Evolutionary conservation across 352 stramenopile genomes (phyloP), one percentile per base, ranked within the genome.

Genomic region (Globisporangium canariense): DNA sequence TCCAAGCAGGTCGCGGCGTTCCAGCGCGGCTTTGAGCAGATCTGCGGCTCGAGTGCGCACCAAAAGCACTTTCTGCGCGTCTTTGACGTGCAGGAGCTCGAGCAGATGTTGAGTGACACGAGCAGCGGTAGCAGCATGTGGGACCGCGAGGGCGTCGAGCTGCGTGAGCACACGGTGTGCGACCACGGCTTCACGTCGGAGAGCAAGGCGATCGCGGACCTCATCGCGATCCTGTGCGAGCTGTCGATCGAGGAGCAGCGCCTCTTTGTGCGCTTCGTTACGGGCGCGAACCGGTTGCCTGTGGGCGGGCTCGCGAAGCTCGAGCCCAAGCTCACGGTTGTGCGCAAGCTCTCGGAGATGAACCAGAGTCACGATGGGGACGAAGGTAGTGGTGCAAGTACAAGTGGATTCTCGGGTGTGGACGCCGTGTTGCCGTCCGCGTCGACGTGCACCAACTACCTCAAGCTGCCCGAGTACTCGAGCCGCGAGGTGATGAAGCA

Each of bases 391-490:
- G 25, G 25, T 22, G 36, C 25, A 28, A 28, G 25, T 28, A 1
- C 25, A 28, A 28, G 51, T 32, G 60, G 51, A 52, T 67, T 63
- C 57, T 45, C 36, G 2, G 30, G 34, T n/a, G 56, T 36, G 7
- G 85, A 94, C 53, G 74, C 77, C 1, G 71, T 92, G 66, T 63
- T 92, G 38, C 89, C 90, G 53, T 97, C 89, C 4, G 90, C 87
- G 18, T 96, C 86, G 18, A 97, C 90, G 53, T 97, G 89, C 67
- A 91, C 88, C 34, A 94, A 96, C 65, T 97, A 97, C 74, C 74
- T 97, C 36, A 97, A 97, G 73, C 73, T 97, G 28, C 90, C 90
- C n/a, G 87, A 91, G 49, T 97, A 97, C 69, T 95, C 82, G 32
- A 88, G 81, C 40, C 80, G 84, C 22, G 76, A 87, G 9, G 64